These are phyloP conservation scores for Smallanthus sonchifolius DNA, from an alignment of 129 eudicot species.

Conservation along the genomic window DNA sequence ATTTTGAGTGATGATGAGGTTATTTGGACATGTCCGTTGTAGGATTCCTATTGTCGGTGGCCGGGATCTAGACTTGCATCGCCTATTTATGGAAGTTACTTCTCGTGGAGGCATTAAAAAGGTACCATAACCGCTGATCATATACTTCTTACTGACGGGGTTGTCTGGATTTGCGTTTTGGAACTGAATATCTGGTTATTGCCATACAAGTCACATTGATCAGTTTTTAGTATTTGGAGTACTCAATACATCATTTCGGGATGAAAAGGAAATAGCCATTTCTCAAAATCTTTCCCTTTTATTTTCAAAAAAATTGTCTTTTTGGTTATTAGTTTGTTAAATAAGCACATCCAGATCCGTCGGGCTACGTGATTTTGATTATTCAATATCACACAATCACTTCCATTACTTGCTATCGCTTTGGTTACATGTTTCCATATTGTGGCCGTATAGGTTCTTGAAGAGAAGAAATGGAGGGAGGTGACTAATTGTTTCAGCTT, in stretches of 20 bases:
- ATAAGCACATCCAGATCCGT: too few species aligned
- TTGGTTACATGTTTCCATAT: conserved; percentile 12
- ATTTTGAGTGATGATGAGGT: too few species aligned
- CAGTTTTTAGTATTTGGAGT: not conserved
- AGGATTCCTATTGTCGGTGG: conserved; percentile 18
- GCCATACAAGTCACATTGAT: not conserved
- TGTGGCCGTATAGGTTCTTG: conserved; percentile 49
- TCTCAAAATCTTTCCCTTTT: too few species aligned
- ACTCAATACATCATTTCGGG: not conserved
- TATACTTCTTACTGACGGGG: not conserved
- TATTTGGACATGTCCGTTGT: too few species aligned
- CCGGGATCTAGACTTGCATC: conserved; percentile 17
- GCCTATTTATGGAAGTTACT: conserved; percentile 19
- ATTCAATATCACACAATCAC: not conserved
- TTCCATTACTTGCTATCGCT: not conserved
- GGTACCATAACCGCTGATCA: not conserved
- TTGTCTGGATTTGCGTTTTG: not conserved
- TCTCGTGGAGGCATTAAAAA: conserved; percentile 23
- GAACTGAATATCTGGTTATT: not conserved
- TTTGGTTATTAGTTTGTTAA: too few species aligned
- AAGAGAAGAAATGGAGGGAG: conserved; percentile 88
- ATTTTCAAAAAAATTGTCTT: too few species aligned
- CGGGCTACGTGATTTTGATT: not conserved
- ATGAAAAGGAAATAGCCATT: too few species aligned
- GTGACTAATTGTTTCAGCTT: conserved; percentile 69